Evolutionary conservation across 805 yeast genomes (phyloP).

Genomic region (Schwanniomyces vanrijiae): DNA sequence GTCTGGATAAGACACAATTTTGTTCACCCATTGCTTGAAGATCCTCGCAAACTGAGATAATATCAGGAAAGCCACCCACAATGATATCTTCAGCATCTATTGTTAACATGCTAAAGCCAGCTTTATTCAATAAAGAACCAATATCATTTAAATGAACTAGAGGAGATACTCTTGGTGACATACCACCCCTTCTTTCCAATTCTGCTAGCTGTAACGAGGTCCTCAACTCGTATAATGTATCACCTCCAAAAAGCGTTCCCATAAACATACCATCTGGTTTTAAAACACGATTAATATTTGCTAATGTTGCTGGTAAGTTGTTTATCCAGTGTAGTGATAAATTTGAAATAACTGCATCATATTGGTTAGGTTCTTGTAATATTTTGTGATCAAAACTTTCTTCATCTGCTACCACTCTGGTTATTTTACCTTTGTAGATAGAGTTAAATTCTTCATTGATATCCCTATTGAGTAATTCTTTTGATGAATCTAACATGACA

Average conservation of each 20-base stretch:
- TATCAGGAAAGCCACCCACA: constrained; percentile 72
- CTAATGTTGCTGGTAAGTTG: constrained; percentile 68
- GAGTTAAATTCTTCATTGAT: constrained; percentile 38
- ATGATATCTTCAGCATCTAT: constrained; percentile 82
- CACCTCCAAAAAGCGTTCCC: constrained; percentile 82
- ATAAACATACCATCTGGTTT: constrained; percentile 81
- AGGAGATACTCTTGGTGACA: constrained; percentile 80
- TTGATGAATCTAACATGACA: constrained; percentile 67
- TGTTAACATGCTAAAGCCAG: constrained; percentile 78
- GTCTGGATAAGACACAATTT: constrained; percentile 60
- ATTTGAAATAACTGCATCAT: constrained; percentile 74
- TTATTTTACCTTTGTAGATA: constrained; percentile 42
- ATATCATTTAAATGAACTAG: constrained; percentile 76
- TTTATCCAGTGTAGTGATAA: constrained; percentile 83
- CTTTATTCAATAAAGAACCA: constrained; percentile 68
- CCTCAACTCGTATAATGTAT: constrained; percentile 78
- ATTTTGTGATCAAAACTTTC: constrained; percentile 52
- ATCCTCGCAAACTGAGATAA: constrained; percentile 65
- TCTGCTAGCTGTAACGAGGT: constrained; percentile 82
- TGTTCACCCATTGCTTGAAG: constrained; percentile 83
- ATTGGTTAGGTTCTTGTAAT: constrained; percentile 38
- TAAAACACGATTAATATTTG: constrained; percentile 54
- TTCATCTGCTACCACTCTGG: constrained; percentile 64
- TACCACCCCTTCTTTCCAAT: constrained; percentile 73
- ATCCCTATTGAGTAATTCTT: constrained; percentile 54